phyloP scores from a whole-genome alignment of 1,284 basidiomycete species.

The Cystobasidium sp. region DNA sequence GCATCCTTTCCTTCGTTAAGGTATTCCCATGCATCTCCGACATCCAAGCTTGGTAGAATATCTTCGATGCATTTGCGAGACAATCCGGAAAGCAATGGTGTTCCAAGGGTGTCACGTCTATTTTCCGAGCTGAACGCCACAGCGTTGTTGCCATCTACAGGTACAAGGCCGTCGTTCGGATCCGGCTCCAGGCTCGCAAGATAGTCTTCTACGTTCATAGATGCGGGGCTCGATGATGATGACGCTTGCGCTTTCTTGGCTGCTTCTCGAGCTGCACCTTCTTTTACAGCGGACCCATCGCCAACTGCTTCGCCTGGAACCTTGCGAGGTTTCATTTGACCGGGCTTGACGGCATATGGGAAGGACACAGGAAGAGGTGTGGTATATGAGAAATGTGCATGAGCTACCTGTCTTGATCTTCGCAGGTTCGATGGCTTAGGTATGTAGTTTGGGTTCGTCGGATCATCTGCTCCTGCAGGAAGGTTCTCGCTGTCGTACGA shows the following conservation, averaged over 20 bases:
- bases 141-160: conserved; percentile 63
- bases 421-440: conserved; percentile 49
- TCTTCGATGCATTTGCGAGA: conserved; percentile 71
- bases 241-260: conserved; percentile 28
- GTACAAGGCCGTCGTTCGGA: conserved; percentile 61
- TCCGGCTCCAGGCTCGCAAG: conserved; percentile 70
- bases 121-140: conserved; percentile 46
- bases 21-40: conserved; percentile 75
- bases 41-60: conserved; percentile 80
- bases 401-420: conserved; percentile 45
- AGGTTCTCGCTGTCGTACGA: conserved; percentile 26
- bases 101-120: conserved; percentile 46
- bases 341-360: conserved; percentile 72
- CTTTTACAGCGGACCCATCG: conserved; percentile 29
- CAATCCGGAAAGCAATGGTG: conserved; percentile 67
- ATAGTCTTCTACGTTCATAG: conserved; percentile 63
- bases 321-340: conserved; percentile 46
- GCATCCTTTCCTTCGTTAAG: conserved; percentile 62
- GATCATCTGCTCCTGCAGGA: conserved; percentile 14
- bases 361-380: conserved; percentile 81
- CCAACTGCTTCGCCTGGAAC: conserved; percentile 31
- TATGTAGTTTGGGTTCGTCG: conserved; percentile 24
- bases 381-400: conserved; percentile 76
- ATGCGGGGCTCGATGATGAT: conserved; percentile 56
- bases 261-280: conserved; percentile 38